Evolutionary conservation across 768 basidiomycete species (phyloP).

Genomic region (Termitomyces sp.): DNA sequence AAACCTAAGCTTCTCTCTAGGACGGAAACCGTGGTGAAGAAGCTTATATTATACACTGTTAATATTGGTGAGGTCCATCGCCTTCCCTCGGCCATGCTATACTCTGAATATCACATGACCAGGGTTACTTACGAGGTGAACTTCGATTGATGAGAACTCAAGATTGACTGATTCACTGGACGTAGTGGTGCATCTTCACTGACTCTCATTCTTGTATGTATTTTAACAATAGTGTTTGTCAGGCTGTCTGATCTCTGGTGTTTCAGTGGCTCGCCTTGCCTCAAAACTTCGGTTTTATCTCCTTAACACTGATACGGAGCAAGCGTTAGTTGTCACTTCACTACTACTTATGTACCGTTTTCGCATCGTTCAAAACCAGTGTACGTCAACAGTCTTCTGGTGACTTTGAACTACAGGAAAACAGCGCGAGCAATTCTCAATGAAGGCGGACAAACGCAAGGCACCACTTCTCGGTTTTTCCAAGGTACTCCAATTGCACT

Average conservation of each 20-base stretch:
- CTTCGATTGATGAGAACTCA: too few species aligned
- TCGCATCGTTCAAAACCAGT: not conserved
- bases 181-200: slow-evolving; percentile 10
- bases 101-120: not conserved
- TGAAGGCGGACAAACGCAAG: not conserved
- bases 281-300: slow-evolving; percentile 13
- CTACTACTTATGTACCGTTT: not conserved
- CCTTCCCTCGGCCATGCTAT: not conserved
- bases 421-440: slow-evolving; percentile 7
- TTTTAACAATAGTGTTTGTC: not conserved
- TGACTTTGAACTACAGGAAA: slow-evolving; percentile 12
- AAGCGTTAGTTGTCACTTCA: slow-evolving; percentile 1
- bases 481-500: not conserved
- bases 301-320: slow-evolving; percentile 11
- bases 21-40: slow-evolving; percentile 11
- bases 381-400: slow-evolving; percentile 12
- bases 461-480: slow-evolving; percentile 10
- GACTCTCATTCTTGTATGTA: slow-evolving; percentile 10
- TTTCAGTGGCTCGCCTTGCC: slow-evolving; percentile 9
- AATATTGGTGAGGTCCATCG: slow-evolving; percentile 6
- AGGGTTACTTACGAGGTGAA: slow-evolving; percentile 11
- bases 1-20: not conserved
- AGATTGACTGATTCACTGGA: not conserved
- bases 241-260: not conserved
- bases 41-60: slow-evolving; percentile 11